Base-by-base conservation (phyloP, 768 basidiomycete species). In the Tremella fuciformis region DNA sequence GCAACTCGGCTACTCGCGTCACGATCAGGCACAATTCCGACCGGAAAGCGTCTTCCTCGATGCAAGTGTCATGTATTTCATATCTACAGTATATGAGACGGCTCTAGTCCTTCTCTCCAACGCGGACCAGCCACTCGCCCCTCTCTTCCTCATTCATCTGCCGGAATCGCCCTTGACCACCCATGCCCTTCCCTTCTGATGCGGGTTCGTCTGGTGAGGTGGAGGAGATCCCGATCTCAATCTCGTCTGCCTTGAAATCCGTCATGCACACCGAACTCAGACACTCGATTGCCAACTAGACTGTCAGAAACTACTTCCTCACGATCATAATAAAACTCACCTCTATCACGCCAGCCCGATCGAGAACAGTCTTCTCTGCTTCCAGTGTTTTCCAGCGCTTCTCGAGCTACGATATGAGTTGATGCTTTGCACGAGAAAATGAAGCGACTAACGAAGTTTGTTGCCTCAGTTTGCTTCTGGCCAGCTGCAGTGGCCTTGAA, bases 351-450 rank as follows among this genome's bases (percentile, higher is more conserved):
- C 89, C 87, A 1, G 83, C 82, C 19, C 87, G 82, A 64, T 81
- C 82, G 53, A 96, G 81, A 0, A 89, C 87, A 1, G 90, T 90
- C 48, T 82, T 82, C 13, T 82, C 81, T 13, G 90, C 82, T 76
- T 93, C 87, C 50, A 91, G 88, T 0, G 86, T 91, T 82, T 98
- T 99, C 93, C 91, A 98, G 76, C 91, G 90, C 81, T 98, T 98
- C 80, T 99, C 96, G 44, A 99, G 82, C 77, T 78, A 49, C 16
- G n/a, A 25, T 25, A 7, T 44, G 24, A 22, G 15, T 25, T 52
- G 18, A n/a, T 16, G 13, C 26, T 29, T 50, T n/a, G 21, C 8
- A 3, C 8, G 8, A 29, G 25, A 6, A 50, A n/a, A 7, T 7
- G 8, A 8, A 11, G 24, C 13, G 52, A 64, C 76, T 55, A 54